phyloP scores from a whole-genome alignment of 192 early-diverging fungal species.

The Podila minutissima region DNA sequence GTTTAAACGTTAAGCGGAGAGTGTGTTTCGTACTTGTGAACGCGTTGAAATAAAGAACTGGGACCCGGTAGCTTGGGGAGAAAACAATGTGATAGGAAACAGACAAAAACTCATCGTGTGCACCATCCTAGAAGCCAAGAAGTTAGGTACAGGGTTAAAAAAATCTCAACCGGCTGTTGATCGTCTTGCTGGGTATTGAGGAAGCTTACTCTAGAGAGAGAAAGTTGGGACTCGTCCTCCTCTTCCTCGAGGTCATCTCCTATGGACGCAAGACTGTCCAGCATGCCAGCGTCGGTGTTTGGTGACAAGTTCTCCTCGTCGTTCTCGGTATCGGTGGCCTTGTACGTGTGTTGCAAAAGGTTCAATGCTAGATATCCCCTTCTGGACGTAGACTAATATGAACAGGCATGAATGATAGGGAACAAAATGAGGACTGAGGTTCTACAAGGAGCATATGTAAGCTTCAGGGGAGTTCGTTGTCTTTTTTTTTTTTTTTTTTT shows the following conservation, averaged over 20 bases:
- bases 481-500: no score
- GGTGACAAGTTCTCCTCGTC: neutral
- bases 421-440: no score
- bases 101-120: slow-evolving; percentile 22
- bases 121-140: neutral
- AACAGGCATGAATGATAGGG: neutral
- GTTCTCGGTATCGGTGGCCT: neutral
- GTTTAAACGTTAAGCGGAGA: no score
- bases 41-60: slow-evolving; percentile 69
- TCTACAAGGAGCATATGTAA: no score
- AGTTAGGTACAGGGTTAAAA: neutral
- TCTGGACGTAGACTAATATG: neutral
- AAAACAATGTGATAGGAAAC: slow-evolving; percentile 69
- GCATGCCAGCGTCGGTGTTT: neutral
- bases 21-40: slow-evolving; percentile 49
- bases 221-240: neutral
- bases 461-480: no score
- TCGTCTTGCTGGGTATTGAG: no score
- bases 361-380: neutral
- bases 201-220: neutral
- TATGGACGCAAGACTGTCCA: slow-evolving; percentile 1
- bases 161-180: neutral
- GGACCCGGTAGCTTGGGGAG: slow-evolving; percentile 66
- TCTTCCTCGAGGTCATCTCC: neutral
- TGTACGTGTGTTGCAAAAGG: neutral